Evolutionary conservation across 257 asterid genomes (phyloP).

Genomic region (Thymus quinquecostatus): DNA sequence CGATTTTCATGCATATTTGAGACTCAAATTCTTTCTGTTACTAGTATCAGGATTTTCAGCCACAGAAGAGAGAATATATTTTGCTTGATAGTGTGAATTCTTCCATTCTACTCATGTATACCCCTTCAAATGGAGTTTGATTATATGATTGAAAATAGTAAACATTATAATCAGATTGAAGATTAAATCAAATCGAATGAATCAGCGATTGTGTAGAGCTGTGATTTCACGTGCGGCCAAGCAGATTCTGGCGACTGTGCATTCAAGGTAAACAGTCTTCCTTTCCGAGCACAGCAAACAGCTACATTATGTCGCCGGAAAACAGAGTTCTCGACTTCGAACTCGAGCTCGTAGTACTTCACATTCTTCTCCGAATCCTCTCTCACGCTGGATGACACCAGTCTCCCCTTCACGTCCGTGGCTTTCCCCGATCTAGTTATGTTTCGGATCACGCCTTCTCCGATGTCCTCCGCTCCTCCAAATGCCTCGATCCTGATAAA

Average conservation of each 20-base stretch:
- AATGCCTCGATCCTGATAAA: constrained; percentile 66
- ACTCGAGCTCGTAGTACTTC: constrained; percentile 73
- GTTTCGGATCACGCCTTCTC: constrained; percentile 59
- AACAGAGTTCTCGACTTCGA: constrained; percentile 57
- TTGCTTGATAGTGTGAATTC: too few species aligned
- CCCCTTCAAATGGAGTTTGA: too few species aligned
- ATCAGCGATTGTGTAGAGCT: constrained; percentile 45
- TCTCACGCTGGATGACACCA: constrained; percentile 53
- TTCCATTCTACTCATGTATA: too few species aligned
- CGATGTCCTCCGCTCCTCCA: constrained; percentile 87
- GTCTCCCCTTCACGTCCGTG: constrained; percentile 52
- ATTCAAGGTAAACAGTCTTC: constrained; percentile 71
- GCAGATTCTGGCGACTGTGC: constrained; percentile 79
- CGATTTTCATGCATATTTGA: too few species aligned
- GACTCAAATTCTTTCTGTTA: too few species aligned
- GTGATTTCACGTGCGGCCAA: constrained; percentile 64
- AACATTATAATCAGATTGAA: too few species aligned
- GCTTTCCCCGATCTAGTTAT: constrained; percentile 54
- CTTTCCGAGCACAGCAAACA: constrained; percentile 67
- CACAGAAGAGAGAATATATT: too few species aligned
- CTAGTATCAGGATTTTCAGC: too few species aligned
- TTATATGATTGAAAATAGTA: too few species aligned
- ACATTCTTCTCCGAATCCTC: constrained; percentile 50
- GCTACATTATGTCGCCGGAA: constrained; percentile 78
- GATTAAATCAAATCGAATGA: too few species aligned